Percentiles rank a stretch among this genome's conserved stretches.
Evolutionary conservation across 2,329 filamentous ascomycete genomes (phyloP).

Genomic region (Falciphora oryzae): DNA sequence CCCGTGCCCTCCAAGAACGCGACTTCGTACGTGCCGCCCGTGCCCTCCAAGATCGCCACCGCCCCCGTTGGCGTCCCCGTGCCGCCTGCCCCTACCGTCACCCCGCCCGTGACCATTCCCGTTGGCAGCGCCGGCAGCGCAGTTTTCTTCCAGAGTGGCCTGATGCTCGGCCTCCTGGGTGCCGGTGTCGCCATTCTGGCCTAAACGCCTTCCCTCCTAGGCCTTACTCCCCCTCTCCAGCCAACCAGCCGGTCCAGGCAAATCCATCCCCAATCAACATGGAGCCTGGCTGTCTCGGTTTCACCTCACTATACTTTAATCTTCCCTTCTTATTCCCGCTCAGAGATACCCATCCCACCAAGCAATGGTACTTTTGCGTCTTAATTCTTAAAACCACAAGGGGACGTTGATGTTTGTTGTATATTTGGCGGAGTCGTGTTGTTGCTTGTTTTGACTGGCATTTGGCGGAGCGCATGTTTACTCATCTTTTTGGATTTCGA

Average conservation of each 20-base stretch:
- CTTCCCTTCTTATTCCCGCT: constrained; percentile 1
- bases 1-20: constrained; percentile 15
- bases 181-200: constrained; percentile 34
- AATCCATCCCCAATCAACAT: too few relatives aligned
- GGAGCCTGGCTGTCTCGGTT: too few relatives aligned
- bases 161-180: constrained; percentile 33
- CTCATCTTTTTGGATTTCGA: neutral
- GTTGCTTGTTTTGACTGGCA: neutral
- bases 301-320: too few relatives aligned
- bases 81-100: constrained; percentile 9
- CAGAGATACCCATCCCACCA: constrained; percentile 6
- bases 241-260: too few relatives aligned
- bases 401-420: constrained; percentile 4
- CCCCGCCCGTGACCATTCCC: constrained; percentile 15
- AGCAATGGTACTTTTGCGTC: constrained; percentile 8
- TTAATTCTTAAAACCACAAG: constrained; percentile 2
- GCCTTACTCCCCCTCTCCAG: too few relatives aligned
- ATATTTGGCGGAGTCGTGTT: constrained; percentile 4
- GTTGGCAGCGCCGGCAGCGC: constrained; percentile 18
- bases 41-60: constrained; percentile 16
- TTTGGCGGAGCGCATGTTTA: constrained; percentile 2
- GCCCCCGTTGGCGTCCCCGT: constrained; percentile 12
- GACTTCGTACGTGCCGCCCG: constrained; percentile 19
- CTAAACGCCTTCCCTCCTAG: constrained; percentile 14
- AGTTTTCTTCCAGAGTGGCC: constrained; percentile 33